Base-by-base conservation (phyloP, 2,329 filamentous ascomycete species). In the Talaromyces sp. region DNA sequence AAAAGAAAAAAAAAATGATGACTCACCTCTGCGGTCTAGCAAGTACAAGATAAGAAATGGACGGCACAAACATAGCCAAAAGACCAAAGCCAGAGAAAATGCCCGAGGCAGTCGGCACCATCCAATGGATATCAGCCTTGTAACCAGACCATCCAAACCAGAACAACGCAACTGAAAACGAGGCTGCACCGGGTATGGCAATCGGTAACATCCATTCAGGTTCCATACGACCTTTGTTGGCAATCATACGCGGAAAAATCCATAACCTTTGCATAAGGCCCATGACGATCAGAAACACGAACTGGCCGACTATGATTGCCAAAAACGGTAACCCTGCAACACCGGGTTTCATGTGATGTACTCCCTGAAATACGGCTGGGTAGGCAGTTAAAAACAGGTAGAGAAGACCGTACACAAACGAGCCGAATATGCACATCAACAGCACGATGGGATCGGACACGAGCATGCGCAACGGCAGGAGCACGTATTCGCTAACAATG, bases 121-220 rank as follows among this genome's bases (percentile, higher is more conserved):
- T 77, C 67, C 82, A 85, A 51, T 79, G 74, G 6, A 84, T 70
- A 6, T 68, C 70, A 0, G 70, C 58, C 5, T 73, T 74, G 0
- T 79, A 81, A 1, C 84, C 76, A 1, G 81, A 79, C 80, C 81
- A 88, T 19, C 83, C 85, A 15, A 88, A 78, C 86, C 60, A 84
- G 69, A 62, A 88, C 33, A 86, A 72, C 7, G 81, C 79, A 13
- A 78, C 66, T 0, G 84, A 81, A 0, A 85, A 77, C 40, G 83
- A 73, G 1, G 83, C 63, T 0, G 77, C 76, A 1, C 80, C 81
- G 15, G 80, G 73, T 53, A 84, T 79, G 73, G 87, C 82, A 0
- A 81, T 74, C 0, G 81, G 80, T 0, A 83, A 67, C 0, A 80
- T 75, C 61, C 76, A 77, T 62, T 83, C 81, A 0, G 81, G 78